These are phyloP conservation scores for Triticum urartu DNA, from an alignment of 176 grass and related monocot genomes.

Conservation along the genomic window DNA sequence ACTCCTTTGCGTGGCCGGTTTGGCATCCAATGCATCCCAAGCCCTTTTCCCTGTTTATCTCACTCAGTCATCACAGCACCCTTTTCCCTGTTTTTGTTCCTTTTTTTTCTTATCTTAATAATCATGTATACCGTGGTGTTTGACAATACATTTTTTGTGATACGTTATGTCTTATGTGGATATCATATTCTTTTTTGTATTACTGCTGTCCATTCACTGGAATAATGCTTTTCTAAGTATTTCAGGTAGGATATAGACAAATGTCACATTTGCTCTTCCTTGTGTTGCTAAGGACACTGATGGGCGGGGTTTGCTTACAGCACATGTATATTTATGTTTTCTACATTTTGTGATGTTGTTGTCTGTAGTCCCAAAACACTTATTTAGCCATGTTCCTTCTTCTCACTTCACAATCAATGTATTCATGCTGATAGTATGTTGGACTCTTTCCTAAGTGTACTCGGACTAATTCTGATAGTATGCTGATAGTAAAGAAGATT, in stretches of 20 bases:
- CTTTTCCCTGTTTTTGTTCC: neutral
- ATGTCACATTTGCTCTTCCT: neutral
- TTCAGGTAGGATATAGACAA: neutral
- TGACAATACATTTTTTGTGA: too few species aligned
- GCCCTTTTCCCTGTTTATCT: neutral
- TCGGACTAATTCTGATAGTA: too few species aligned
- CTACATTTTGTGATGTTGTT: too few species aligned
- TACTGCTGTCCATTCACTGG: too few species aligned
- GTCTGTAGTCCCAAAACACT: neutral
- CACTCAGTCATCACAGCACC: neutral
- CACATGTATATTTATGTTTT: too few species aligned
- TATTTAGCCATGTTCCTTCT: neutral
- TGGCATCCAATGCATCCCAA: conserved; percentile 7
- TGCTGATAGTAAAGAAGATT: too few species aligned
- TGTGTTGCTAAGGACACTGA: neutral
- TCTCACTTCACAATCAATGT: conserved; percentile 1
- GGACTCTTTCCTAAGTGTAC: too few species aligned
- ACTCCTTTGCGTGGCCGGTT: conserved; percentile 49
- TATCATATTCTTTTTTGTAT: too few species aligned
- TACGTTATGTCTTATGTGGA: too few species aligned
- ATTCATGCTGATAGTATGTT: conserved; percentile 4
- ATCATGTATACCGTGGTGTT: too few species aligned
- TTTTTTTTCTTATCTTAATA: neutral
- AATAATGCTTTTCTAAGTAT: too few species aligned
- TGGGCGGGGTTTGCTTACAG: neutral